Evolutionary conservation across 1,284 basidiomycete genomes (phyloP), one percentile per base, ranked within the genome.

Genomic region (Cryptococcus deneoformans): DNA sequence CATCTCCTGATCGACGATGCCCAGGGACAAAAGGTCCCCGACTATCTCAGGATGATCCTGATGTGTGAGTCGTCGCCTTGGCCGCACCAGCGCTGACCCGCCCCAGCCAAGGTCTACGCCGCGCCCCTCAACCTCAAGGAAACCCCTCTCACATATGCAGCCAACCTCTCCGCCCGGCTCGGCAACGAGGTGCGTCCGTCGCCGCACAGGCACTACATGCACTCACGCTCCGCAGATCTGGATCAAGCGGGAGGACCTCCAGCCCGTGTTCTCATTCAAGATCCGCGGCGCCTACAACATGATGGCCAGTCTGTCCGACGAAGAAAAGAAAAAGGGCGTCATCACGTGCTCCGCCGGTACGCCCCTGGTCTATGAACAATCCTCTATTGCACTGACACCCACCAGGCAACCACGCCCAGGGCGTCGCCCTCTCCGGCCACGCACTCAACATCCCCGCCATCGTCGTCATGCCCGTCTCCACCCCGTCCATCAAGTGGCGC

Each of bases 211-310:
- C 20, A 20, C 20, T 20, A 20, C 20, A 24, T 38, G n/a, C 16
- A 9, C 2, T 16, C 8, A 12, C n/a, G 44, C 20, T 65, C 45
- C 50, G 12, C 34, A 75, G 69, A 89, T 99, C 76, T 92, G 89
- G 84, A 84, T 99, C 60, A 99, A 99, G 82, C 85, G 96, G 43
- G 96, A 99, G 79, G 96, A 99, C 69, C 76, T 96, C 84, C 96
- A 99, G 60, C 92, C 97, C 64, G 96, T 99, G 14, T 99, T 99
- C 77, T 92, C 89, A 73, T 99, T 99, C 86, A 99, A 99, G 75
- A 92, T 96, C 56, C 83, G 96, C 7, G 96, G 96, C 29, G 96
- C 96, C 16, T 99, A 96, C 82, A 99, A 99, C 79, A 91, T 98
- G 76, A 99, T 99, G 96, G 90, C 91, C 6, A 85, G 85, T 76